Base-by-base conservation (phyloP, 1,139 yeast species). In the Casaregolazyma suthepensis region DNA sequence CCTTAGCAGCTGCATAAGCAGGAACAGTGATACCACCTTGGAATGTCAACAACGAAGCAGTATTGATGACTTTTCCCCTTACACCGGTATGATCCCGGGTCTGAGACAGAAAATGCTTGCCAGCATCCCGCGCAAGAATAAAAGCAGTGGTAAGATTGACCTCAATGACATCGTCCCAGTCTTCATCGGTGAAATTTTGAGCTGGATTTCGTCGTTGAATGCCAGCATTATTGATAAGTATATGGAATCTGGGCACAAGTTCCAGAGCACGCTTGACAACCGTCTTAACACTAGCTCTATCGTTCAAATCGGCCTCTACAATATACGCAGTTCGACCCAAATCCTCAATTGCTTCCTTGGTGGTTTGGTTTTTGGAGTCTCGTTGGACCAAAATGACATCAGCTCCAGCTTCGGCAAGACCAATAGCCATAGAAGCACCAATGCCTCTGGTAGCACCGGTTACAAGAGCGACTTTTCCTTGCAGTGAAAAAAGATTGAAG, bases 1-100 rank as follows among this genome's bases (percentile, higher is more conserved):
- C 81, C 64, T 80, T 80, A 19, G 82, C 70, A 9, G 80, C 77
- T 10, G 80, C 75, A 62, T 80, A 80, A 0, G 83, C 75, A 3
- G 81, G 72, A 42, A 73, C 68, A 52, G 68, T 63, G 52, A 70
- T 43, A 1, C 79, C 78, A 12, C 80, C 81, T 50, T 73, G 71
- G 67, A 70, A 75, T 0, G 78, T 69, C 54, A 69, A 63, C 49
- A 77, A 58, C 2, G 87, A 82, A 1, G 84, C 87, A 23, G 87
- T 80, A 65, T 83, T 78, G 59, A 84, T 77, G 61, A 84, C 76
- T 52, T 84, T 82, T 38, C 89, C 90, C 59, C 75, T 73, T 26
- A 78, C 76, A 15, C 77, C 72, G 62, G 71, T 66, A 53, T 75
- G 66, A 46, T 63, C 67, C 5, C 64, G 59, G 43, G 59, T 60